phyloP scores from a whole-genome alignment of 495 filamentous ascomycete genomes.

The Hyphodiscus hymeniophilus region DNA sequence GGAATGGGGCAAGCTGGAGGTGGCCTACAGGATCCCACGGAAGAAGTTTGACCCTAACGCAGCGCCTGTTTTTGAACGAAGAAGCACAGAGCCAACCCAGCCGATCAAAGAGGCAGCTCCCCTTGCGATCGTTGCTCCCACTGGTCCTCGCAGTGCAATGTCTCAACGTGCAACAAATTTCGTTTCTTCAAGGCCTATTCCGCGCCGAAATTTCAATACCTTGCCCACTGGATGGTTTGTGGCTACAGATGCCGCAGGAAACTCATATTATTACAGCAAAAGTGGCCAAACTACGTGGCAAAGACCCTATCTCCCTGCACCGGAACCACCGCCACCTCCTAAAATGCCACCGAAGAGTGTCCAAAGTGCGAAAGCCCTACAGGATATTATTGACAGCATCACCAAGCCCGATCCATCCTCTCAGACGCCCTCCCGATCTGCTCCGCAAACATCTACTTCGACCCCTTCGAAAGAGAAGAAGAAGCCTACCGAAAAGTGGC shows the following conservation, averaged over 20 bases:
- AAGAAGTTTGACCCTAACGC: constrained; percentile 43
- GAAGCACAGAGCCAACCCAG: constrained; percentile 56
- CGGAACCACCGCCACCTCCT: constrained; percentile 50
- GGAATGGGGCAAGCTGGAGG: constrained; percentile 80
- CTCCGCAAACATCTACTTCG: constrained; percentile 11
- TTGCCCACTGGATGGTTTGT: constrained; percentile 78
- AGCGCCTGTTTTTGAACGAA: constrained; percentile 49
- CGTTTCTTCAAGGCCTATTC: constrained; percentile 47
- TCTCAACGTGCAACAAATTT: constrained; percentile 52
- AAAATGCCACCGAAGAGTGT: constrained; percentile 55
- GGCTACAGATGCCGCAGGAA: constrained; percentile 55
- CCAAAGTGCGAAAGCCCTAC: constrained; percentile 49
- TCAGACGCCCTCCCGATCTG: constrained; percentile 32
- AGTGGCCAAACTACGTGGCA: constrained; percentile 72
- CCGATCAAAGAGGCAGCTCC: constrained; percentile 30
- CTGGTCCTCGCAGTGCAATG: constrained; percentile 57
- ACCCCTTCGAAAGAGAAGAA: constrained; percentile 58
- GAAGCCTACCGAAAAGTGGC: constrained; percentile 68
- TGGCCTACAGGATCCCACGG: constrained; percentile 92
- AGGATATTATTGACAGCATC: constrained; percentile 80
- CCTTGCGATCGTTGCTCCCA: constrained; percentile 42
- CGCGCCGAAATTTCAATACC: constrained; percentile 44
- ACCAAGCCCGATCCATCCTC: constrained; percentile 49
- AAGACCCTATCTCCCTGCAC: constrained; percentile 58
- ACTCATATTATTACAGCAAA: constrained; percentile 73